Evolutionary conservation across 1,284 basidiomycete genomes (phyloP).

Genomic region (Tranzscheliella williamsii): DNA sequence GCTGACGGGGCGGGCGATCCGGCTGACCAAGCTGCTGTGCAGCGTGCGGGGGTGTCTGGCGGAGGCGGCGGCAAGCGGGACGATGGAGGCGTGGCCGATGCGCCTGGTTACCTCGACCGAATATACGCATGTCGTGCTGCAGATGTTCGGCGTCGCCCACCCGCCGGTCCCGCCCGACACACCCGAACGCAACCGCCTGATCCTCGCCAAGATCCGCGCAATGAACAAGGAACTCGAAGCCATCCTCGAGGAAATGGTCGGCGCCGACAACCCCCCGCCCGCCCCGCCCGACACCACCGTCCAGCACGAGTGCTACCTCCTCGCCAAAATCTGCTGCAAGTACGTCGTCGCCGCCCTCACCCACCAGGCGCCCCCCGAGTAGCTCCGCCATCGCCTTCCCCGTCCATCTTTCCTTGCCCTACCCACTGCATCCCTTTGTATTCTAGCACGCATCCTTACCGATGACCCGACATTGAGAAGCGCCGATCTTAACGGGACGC

Average conservation of each 20-base stretch:
- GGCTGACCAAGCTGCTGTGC: constrained; percentile 6
- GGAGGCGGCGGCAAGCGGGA: not conserved
- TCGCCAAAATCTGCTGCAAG: constrained; percentile 26
- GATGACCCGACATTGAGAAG: too few species aligned
- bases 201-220: constrained; percentile 1
- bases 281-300: not conserved
- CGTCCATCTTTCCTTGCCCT: not conserved
- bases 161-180: not conserved
- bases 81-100: constrained; percentile 6
- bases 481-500: too few species aligned
- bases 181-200: not conserved
- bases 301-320: constrained; percentile 10
- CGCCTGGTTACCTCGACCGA: not conserved
- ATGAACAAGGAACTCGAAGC: constrained; percentile 11
- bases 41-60: constrained; percentile 8
- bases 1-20: constrained; percentile 1
- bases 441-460: too few species aligned
- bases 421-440: too few species aligned
- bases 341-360: constrained; percentile 17
- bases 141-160: not conserved
- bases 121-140: not conserved
- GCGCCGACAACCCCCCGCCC: not conserved
- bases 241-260: constrained; percentile 10
- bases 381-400: too few species aligned
- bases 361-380: too few species aligned